Conservation (phyloP, 371 early-diverging fungal genomes). For the Apophysomyces ossiformis region DNA sequence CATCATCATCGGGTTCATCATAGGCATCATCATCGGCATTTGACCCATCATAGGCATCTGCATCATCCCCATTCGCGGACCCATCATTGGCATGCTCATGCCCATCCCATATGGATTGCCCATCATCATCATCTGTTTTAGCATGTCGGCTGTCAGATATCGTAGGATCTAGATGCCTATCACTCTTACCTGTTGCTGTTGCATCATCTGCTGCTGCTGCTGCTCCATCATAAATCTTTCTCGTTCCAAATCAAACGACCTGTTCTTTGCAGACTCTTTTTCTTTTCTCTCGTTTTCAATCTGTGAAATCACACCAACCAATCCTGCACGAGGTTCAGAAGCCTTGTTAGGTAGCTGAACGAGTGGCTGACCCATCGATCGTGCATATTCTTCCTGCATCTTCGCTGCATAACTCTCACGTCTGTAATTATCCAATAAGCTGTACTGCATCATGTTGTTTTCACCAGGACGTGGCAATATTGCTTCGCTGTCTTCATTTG, state of each 20-base stretch:
- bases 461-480: conserved; percentile 33
- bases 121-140: conserved; percentile 34
- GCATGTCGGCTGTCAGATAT: background rate
- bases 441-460: conserved; percentile 31
- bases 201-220: conserved; percentile 24
- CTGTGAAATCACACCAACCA: conserved; percentile 44
- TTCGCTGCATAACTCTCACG: conserved; percentile 40
- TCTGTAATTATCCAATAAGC: conserved; percentile 32
- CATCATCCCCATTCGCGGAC: conserved; percentile 34
- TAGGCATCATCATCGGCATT: conserved; percentile 21
- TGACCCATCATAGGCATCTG: conserved; percentile 13
- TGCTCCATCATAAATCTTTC: conserved; percentile 45
- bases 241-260: conserved; percentile 21
- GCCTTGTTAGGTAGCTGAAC: conserved; percentile 34
- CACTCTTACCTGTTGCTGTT: conserved; percentile 24
- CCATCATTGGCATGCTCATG: conserved; percentile 38
- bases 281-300: conserved; percentile 41
- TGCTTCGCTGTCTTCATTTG: conserved; percentile 28
- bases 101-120: conserved; percentile 30
- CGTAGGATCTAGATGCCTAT: background rate
- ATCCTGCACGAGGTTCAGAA: conserved; percentile 33
- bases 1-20: conserved; percentile 17
- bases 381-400: conserved; percentile 49
- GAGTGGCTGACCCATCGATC: conserved; percentile 39
- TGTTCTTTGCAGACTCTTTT: conserved; percentile 12